Evolutionary conservation across 2,329 filamentous ascomycete genomes (phyloP).

Genomic region (Arthrobotrys megalospora): DNA sequence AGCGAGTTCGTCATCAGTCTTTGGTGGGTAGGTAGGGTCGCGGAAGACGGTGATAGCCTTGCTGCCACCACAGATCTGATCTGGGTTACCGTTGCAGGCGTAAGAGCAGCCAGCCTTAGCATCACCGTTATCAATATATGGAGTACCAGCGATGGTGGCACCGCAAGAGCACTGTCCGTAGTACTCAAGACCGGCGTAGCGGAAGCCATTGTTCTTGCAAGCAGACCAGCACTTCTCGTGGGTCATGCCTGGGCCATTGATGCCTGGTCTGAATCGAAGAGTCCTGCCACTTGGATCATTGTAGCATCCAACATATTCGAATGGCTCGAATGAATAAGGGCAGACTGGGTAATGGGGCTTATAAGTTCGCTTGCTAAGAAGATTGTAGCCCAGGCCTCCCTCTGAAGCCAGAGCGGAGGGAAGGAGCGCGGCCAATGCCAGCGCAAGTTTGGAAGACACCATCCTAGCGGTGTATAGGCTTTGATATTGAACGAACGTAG

Average conservation of each 20-base stretch:
- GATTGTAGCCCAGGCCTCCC: conserved; percentile 2
- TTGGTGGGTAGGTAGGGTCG: conserved; percentile 47
- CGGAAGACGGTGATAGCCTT: conserved; percentile 43
- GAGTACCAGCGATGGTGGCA: conserved; percentile 23
- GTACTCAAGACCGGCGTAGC: conserved; percentile 55
- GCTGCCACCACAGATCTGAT: conserved; percentile 49
- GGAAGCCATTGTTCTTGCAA: conserved; percentile 55
- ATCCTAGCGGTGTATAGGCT: conserved; percentile 25
- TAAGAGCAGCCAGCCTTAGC: conserved; percentile 31
- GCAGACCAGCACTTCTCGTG: conserved; percentile 53
- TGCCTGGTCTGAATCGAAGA: conserved; percentile 51
- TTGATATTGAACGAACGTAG: conserved; percentile 34
- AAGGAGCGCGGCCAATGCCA: conserved; percentile 46
- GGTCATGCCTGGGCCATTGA: conserved; percentile 54
- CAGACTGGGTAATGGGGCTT: conserved; percentile 52
- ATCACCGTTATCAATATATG: conserved; percentile 28
- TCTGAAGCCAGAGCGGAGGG: conserved; percentile 44
- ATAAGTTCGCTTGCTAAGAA: conserved; percentile 47
- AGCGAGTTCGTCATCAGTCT: conserved; percentile 32
- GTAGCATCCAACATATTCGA: conserved; percentile 39
- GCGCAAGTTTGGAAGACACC: conserved; percentile 34
- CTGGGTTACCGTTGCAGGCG: conserved; percentile 45
- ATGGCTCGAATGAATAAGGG: conserved; percentile 40
- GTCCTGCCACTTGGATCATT: conserved; percentile 40
- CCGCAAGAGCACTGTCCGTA: conserved; percentile 52